Evolutionary conservation across 2,329 filamentous ascomycete genomes (phyloP).

Genomic region (Stagonosporopsis cucurbitacearum): DNA sequence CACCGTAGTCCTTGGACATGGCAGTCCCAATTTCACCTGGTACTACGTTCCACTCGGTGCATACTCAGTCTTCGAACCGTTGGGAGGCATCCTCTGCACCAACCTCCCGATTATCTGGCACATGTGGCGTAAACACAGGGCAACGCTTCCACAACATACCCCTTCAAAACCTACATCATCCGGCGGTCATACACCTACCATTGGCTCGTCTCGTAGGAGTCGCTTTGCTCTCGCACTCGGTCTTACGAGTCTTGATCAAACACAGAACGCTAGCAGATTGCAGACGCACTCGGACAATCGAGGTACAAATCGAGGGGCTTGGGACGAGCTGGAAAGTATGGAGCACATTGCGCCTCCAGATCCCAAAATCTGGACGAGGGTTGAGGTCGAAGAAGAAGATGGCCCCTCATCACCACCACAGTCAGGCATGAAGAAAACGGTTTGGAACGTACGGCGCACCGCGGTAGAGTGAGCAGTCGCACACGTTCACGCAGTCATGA

Average conservation of each 20-base stretch:
- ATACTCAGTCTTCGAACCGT: conserved; percentile 44
- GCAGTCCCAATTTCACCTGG: conserved; percentile 43
- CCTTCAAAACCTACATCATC: conserved; percentile 25
- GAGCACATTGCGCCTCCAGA: conserved; percentile 25
- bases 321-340: conserved; percentile 31
- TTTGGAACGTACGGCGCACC: conserved; percentile 40
- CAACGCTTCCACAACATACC: conserved; percentile 21
- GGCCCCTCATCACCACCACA: conserved; percentile 16
- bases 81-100: conserved; percentile 44
- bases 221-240: conserved; percentile 32
- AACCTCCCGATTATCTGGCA: conserved; percentile 46
- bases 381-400: conserved; percentile 19
- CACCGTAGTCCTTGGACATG: conserved; percentile 41
- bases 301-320: conserved; percentile 21
- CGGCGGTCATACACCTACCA: conserved; percentile 26
- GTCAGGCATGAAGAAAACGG: conserved; percentile 39
- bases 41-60: conserved; percentile 44
- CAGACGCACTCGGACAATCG: conserved; percentile 19
- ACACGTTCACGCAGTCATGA: background rate
- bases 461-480: conserved; percentile 17
- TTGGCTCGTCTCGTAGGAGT: conserved; percentile 30
- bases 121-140: conserved; percentile 38
- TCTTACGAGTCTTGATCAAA: conserved; percentile 31
- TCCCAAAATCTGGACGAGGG: conserved; percentile 24
- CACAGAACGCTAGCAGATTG: conserved; percentile 34